Evolutionary conservation across 2,329 filamentous ascomycete genomes (phyloP).

Genomic region (Cytospora piceae): DNA sequence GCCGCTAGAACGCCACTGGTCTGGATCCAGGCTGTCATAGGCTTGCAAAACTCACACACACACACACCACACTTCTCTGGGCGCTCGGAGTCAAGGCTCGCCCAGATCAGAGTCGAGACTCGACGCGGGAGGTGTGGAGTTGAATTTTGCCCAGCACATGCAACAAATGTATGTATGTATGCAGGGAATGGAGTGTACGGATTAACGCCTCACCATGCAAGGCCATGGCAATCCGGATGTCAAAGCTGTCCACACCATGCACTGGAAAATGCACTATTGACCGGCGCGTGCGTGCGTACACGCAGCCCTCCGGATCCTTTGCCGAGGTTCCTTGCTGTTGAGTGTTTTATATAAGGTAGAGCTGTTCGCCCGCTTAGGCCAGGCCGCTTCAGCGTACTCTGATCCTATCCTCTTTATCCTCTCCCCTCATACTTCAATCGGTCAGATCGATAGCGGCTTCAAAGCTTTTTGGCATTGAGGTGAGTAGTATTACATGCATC

Average conservation of each 20-base stretch:
- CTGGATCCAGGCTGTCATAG: not conserved
- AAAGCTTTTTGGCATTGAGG: slow-evolving; percentile 11
- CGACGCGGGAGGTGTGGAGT: not conserved
- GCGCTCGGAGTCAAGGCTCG: not conserved
- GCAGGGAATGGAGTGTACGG: too few relatives aligned
- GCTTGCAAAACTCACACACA: not conserved
- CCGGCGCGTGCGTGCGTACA: not conserved
- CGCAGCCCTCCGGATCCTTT: not conserved
- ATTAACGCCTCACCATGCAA: too few relatives aligned
- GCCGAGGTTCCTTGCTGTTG: not conserved
- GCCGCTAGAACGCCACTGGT: slow-evolving; percentile 1
- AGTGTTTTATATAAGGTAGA: not conserved
- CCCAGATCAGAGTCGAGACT: too few relatives aligned
- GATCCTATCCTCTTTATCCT: not conserved
- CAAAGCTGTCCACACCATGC: too few relatives aligned
- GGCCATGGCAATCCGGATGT: too few relatives aligned
- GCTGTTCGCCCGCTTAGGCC: not conserved
- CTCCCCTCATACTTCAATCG: not conserved
- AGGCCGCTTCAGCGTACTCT: not conserved
- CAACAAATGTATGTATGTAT: too few relatives aligned
- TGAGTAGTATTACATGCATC: slow-evolving; percentile 3
- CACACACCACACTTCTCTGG: not conserved
- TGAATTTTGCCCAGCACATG: not conserved
- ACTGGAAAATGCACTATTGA: too few relatives aligned
- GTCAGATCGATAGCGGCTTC: not conserved